Conservation (phyloP, 306 rosid genomes). For the Gleditsia sinensis region DNA sequence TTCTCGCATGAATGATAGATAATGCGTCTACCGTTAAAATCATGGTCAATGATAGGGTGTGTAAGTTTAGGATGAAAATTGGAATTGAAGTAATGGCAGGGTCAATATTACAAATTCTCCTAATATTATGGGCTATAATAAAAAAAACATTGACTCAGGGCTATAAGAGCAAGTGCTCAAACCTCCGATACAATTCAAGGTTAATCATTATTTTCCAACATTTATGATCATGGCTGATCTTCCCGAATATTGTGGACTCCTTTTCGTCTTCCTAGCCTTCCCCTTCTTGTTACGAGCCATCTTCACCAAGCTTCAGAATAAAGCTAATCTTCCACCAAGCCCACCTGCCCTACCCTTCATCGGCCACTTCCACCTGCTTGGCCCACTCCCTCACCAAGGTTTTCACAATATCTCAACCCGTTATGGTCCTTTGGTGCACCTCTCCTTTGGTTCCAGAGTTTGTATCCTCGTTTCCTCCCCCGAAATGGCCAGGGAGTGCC, state of each 20-base stretch:
- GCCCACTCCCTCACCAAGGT: conserved; percentile 40
- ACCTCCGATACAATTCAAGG: too few species aligned
- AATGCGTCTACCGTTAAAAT: too few species aligned
- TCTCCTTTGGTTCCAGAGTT: conserved; percentile 41
- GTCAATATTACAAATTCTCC: too few species aligned
- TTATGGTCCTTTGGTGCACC: conserved; percentile 46
- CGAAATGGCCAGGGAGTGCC: conserved; percentile 43
- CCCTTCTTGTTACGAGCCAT: conserved; percentile 4
- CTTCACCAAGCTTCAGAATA: background rate
- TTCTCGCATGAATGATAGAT: too few species aligned
- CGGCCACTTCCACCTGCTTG: conserved; percentile 45
- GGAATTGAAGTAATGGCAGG: too few species aligned
- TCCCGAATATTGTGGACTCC: background rate
- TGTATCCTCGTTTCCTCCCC: conserved; percentile 50
- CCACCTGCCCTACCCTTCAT: conserved; percentile 44
- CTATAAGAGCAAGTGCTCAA: too few species aligned
- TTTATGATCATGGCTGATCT: background rate
- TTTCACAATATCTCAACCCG: conserved; percentile 40
- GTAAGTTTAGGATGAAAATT: too few species aligned
- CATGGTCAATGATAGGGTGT: too few species aligned
- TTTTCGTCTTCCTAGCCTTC: conserved; percentile 9
- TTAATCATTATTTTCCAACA: too few species aligned
- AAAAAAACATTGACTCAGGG: too few species aligned
- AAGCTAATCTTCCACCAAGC: conserved; percentile 36
- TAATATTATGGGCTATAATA: too few species aligned